These are phyloP conservation scores for Moelleriella libera DNA, from an alignment of 2,329 filamentous ascomycete genomes.

Conservation along the genomic window DNA sequence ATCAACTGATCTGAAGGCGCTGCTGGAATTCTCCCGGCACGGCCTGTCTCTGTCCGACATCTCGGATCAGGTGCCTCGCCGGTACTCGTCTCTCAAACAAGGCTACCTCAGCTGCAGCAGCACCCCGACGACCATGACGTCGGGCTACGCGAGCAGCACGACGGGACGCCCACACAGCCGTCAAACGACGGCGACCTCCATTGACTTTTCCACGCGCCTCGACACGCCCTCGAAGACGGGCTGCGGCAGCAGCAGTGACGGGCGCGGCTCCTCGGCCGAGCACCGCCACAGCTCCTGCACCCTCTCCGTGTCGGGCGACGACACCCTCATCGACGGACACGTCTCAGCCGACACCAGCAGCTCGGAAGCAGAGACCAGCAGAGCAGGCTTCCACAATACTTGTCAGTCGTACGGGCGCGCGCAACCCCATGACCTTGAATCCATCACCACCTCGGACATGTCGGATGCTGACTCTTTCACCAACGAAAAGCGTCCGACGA, in stretches of 20 bases:
- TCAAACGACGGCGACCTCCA: slow-evolving; percentile 29
- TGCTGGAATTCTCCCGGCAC: slow-evolving; percentile 1
- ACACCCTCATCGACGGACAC: neutral
- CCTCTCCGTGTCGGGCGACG: neutral
- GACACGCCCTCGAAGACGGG: slow-evolving; percentile 6
- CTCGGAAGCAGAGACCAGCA: no score
- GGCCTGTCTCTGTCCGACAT: slow-evolving; percentile 1
- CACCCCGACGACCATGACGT: slow-evolving; percentile 19
- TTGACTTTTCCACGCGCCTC: slow-evolving; percentile 15
- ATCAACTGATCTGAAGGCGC: slow-evolving; percentile 1
- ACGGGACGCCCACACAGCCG: slow-evolving; percentile 24
- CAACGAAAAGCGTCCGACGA: slow-evolving; percentile 9
- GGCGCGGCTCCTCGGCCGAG: slow-evolving; percentile 1
- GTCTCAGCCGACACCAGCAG: no score
- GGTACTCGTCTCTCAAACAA: slow-evolving; percentile 12
- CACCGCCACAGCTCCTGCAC: neutral
- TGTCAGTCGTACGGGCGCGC: neutral
- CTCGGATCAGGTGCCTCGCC: slow-evolving; percentile 2
- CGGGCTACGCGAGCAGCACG: slow-evolving; percentile 24
- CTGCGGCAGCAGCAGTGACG: neutral
- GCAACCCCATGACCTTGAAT: slow-evolving; percentile 3
- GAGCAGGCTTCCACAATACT: neutral
- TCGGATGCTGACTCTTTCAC: slow-evolving; percentile 20
- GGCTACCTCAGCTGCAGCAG: slow-evolving; percentile 26
- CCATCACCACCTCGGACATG: slow-evolving; percentile 3